Percentiles rank a stretch among this genome's conserved stretches.
Conservation (phyloP, 768 basidiomycete species). For the Mycena indigotica region DNA sequence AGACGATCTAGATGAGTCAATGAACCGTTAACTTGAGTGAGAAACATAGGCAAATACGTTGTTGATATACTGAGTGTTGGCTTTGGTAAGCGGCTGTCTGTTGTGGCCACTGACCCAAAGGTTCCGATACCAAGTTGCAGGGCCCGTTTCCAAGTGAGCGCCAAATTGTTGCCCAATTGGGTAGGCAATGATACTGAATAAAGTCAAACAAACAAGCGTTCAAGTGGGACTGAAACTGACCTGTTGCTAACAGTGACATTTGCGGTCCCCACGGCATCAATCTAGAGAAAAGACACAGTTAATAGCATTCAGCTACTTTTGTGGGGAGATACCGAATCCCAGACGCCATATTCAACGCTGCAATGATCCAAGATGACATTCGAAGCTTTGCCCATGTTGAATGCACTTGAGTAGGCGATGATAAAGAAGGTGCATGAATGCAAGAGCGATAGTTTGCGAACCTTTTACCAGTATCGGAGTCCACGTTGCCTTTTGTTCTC, state of each 20-base stretch:
- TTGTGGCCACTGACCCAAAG: slow-evolving; percentile 29
- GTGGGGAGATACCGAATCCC: slow-evolving; percentile 8
- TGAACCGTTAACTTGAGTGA: not conserved
- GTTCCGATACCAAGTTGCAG: slow-evolving; percentile 27
- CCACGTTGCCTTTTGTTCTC: slow-evolving; percentile 14
- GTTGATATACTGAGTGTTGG: slow-evolving; percentile 27
- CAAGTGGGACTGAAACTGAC: not conserved
- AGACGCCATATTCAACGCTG: slow-evolving; percentile 24
- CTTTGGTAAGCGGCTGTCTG: slow-evolving; percentile 27
- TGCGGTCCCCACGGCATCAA: slow-evolving; percentile 25
- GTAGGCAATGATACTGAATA: slow-evolving; percentile 19
- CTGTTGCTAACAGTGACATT: slow-evolving; percentile 27
- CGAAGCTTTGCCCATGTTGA: slow-evolving; percentile 25
- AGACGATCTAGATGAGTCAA: slow-evolving; percentile 17
- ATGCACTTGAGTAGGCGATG: too few relatives aligned
- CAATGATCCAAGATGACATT: slow-evolving; percentile 28
- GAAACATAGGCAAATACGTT: slow-evolving; percentile 15
- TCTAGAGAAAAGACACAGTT: not conserved
- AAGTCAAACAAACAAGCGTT: not conserved
- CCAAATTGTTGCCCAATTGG: slow-evolving; percentile 28
- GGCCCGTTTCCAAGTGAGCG: slow-evolving; percentile 27
- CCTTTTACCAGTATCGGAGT: slow-evolving; percentile 24
- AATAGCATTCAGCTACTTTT: not conserved
- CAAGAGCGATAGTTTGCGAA: not conserved
- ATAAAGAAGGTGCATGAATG: not conserved